Base-by-base conservation (phyloP, 148 eudicot genomes). In the Silene conica region DNA sequence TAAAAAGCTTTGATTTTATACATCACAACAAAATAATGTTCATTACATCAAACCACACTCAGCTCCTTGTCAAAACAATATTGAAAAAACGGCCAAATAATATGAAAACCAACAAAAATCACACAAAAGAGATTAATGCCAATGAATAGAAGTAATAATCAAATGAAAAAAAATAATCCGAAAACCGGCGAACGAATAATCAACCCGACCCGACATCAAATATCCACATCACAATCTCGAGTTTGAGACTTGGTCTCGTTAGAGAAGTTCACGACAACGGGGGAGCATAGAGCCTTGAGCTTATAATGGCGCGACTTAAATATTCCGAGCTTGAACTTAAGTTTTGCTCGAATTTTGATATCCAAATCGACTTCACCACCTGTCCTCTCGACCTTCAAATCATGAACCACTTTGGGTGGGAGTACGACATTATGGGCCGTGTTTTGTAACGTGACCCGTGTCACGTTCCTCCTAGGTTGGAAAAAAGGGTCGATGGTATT, bases 281-380 rank as follows among this genome's bases (percentile, higher is more conserved):
- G 87, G 0, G 85, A 82, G 70, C 97, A 91, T n/a, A 76, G 14
- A 6, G 83, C 78, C 87, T 79, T 86, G 50, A 91, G 48, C 31
- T 72, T 83, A 31, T 87, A 80, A 59, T 80, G 87, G 4, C 85
- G 71, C 1, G 89, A 82, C 70, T 89, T 91, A 79, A 84, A 89
- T 18, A 65, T 55, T 3, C 97, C 94, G 13, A 87, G 85, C 83
- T 85, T 91, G 34, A 85, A 77, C 82, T 85, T 75, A 14, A 91
- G 78, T 74, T 71, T 89, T 0, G 83, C 90, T 77, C 73, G 76
- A 14, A 91, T 22, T 16, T 69, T 79, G 45, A 91, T 76, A 14
- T 85, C 87, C 65, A 91, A 55, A 15, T 86, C 88, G 25, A 87
- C 80, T 23, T 79, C 73, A 46, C 94, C 94, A 0, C 83, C 77